Evolutionary conservation across 2,329 filamentous ascomycete species (phyloP).

Genomic region (Sarocladium kiliense): DNA sequence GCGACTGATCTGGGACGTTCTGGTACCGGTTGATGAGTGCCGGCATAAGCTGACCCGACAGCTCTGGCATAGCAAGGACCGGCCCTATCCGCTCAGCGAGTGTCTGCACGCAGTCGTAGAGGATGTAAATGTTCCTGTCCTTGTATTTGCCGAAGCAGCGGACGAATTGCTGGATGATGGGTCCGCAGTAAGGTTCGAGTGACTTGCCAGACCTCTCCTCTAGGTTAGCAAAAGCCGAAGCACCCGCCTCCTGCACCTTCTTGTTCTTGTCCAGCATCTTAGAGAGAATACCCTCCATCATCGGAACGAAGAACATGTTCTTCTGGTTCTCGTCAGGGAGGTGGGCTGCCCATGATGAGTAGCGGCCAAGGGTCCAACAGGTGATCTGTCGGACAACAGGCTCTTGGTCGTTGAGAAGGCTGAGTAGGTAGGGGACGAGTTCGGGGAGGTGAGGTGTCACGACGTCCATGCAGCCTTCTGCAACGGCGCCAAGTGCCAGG

Average conservation of each 20-base stretch:
- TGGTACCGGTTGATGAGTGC: conserved; percentile 85
- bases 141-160: conserved; percentile 93
- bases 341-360: conserved; percentile 85
- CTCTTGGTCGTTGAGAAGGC: conserved; percentile 76
- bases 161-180: conserved; percentile 90
- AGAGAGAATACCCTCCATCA: conserved; percentile 93
- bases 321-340: conserved; percentile 63
- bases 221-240: conserved; percentile 91
- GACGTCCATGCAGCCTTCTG: conserved; percentile 86
- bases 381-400: conserved; percentile 94
- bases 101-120: conserved; percentile 98
- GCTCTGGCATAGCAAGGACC: conserved; percentile 70
- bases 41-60: conserved; percentile 87
- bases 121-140: conserved; percentile 97
- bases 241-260: conserved; percentile 93
- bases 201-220: conserved; percentile 86
- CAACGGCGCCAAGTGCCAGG: conserved; percentile 87
- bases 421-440: conserved; percentile 84
- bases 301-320: conserved; percentile 79
- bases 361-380: conserved; percentile 93
- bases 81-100: conserved; percentile 86
- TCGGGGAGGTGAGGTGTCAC: conserved; percentile 88
- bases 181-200: conserved; percentile 78
- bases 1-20: conserved; percentile 78
- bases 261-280: conserved; percentile 98